Base-by-base conservation (phyloP, 129 eudicot species). In the Rutidosis leptorrhynchoides region DNA sequence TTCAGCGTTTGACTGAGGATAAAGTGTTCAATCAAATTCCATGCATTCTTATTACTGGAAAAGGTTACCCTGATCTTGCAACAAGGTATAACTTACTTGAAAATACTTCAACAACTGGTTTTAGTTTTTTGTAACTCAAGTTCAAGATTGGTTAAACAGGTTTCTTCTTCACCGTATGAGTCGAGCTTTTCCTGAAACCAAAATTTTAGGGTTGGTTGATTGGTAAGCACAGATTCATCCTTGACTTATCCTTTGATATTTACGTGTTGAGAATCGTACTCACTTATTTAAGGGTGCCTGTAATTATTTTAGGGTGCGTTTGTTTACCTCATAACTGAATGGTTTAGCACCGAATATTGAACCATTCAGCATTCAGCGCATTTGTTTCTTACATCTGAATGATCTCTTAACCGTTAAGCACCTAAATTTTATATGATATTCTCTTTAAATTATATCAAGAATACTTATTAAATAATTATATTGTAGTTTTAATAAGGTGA, bases 41-140 rank as follows among this genome's bases (percentile, higher is more conserved):
- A 25, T 78, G 93, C 76, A 94, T 94, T 81, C 81, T 94, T 68
- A 86, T 94, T 67, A 94, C 99, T 10, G 99, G 87, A 58, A 94
- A 94, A 84, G 99, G 99, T 61, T 94, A 84, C 72, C 99, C 97
- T 64, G 99, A 94, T 76, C 83, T 94, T 63, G 99, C 97, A 72
- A 94, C 99, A 64, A 81, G 99, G 99, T 94, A 77, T 11, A 25
- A 15, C 27, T 46, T 23, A 75, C 23, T 40, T 35, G 48, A 58
- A 5, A 29, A 40, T 45, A 58, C 33, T 58, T 58, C 14, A 79
- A 29, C 14, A 16, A 63, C 42, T 62, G 25, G 17, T 43, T 62
- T 30, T 29, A 59, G 37, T 64, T 67, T 46, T 22, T 52, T 23
- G 24, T 33, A 23, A 74, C 53, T 37, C 17, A 52, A 61, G 74